phyloP scores from a whole-genome alignment of 495 filamentous ascomycete species.

The Cudoniella acicularis region DNA sequence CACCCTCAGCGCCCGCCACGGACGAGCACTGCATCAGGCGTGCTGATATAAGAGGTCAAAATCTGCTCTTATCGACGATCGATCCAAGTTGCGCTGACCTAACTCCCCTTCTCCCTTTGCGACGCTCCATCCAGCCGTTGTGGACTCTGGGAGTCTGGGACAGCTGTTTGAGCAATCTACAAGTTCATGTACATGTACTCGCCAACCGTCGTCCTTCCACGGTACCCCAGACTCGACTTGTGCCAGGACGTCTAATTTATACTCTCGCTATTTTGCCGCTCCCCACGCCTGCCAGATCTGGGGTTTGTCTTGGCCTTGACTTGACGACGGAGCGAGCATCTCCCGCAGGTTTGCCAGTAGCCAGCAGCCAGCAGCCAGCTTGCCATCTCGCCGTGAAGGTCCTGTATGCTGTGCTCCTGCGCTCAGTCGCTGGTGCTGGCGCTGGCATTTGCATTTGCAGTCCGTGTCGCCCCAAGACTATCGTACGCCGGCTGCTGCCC shows the following conservation, averaged over 20 bases:
- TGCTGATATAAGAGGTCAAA: conserved; percentile 16
- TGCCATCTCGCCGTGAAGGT: no score
- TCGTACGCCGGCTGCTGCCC: background rate
- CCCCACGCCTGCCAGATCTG: conserved; percentile 1
- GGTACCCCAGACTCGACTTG: background rate
- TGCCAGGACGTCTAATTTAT: background rate
- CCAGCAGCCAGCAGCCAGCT: no score
- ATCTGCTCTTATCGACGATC: background rate
- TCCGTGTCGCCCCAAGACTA: background rate
- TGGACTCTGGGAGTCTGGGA: background rate
- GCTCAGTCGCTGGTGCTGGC: background rate
- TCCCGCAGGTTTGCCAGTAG: background rate
- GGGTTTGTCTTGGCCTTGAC: background rate
- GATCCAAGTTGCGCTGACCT: background rate
- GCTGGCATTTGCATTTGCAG: background rate
- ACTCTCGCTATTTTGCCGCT: background rate
- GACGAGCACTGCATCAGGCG: background rate
- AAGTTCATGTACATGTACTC: no score
- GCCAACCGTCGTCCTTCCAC: no score
- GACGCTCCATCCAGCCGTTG: background rate
- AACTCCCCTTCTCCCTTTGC: background rate
- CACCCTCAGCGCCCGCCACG: background rate
- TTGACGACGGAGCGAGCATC: background rate
- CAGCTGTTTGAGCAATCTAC: background rate
- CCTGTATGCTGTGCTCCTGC: background rate